Percentiles rank a stretch among this genome's conserved stretches.
phyloP scores from a whole-genome alignment of 1,284 basidiomycete species.

The Trichosporon asahii region DNA sequence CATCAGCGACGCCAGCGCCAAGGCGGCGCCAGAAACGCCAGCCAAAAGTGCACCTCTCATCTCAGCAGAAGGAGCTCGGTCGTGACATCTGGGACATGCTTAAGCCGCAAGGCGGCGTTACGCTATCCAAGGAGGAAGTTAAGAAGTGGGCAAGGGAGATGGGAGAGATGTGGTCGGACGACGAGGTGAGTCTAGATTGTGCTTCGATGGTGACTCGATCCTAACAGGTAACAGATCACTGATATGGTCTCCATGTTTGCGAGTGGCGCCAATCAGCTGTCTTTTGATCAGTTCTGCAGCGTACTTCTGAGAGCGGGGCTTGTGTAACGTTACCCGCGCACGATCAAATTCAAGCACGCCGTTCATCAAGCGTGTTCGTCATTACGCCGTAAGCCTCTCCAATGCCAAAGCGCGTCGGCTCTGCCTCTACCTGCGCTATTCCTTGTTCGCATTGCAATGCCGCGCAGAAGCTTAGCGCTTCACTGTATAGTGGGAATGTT shows the following conservation, averaged over 20 bases:
- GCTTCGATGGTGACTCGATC: background rate
- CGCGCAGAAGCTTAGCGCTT: too few relatives aligned
- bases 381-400: background rate
- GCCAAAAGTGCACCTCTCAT: constrained; percentile 25
- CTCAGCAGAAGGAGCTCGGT: constrained; percentile 40
- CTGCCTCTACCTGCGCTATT: background rate
- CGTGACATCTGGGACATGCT: constrained; percentile 48
- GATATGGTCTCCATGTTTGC: constrained; percentile 52
- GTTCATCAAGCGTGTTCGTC: background rate
- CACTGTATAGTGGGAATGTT: too few relatives aligned
- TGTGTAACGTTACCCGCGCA: constrained; percentile 25
- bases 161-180: constrained; percentile 50
- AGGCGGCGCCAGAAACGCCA: constrained; percentile 10
- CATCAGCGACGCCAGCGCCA: background rate
- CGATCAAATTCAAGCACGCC: background rate
- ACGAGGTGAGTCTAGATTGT: constrained; percentile 40
- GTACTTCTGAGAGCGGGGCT: constrained; percentile 47
- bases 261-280: constrained; percentile 34
- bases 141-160: constrained; percentile 42
- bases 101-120: constrained; percentile 28
- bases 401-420: background rate
- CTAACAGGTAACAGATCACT: constrained; percentile 33
- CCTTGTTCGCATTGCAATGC: too few relatives aligned
- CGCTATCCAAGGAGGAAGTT: constrained; percentile 46
- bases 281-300: constrained; percentile 48